Evolutionary conservation across 148 eudicot species (phyloP).

Genomic region (Heliosperma pusillum): DNA sequence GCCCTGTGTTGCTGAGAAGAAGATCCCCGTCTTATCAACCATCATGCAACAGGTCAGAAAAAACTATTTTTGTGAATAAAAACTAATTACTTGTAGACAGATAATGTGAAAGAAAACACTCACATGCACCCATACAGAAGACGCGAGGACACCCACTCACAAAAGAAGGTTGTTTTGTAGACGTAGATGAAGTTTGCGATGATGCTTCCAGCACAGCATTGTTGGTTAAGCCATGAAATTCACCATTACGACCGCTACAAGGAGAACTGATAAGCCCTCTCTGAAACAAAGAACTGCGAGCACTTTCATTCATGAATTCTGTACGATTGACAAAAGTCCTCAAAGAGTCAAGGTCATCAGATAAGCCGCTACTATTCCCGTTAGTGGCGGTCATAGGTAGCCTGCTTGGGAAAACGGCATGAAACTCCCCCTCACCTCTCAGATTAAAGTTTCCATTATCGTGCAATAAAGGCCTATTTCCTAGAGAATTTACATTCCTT

Average conservation of each 20-base stretch:
- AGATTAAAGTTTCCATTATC: slow-evolving; percentile 27
- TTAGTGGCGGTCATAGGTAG: slow-evolving; percentile 17
- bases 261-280: slow-evolving; percentile 9
- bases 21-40: slow-evolving; percentile 54
- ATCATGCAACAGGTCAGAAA: slow-evolving; percentile 23
- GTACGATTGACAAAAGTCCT: slow-evolving; percentile 25
- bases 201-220: slow-evolving; percentile 25
- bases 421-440: slow-evolving; percentile 22
- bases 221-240: slow-evolving; percentile 21
- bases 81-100: neutral
- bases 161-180: slow-evolving; percentile 21
- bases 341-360: slow-evolving; percentile 26
- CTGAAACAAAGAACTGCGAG: slow-evolving; percentile 21
- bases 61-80: slow-evolving; percentile 3
- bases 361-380: slow-evolving; percentile 22
- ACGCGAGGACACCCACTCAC: slow-evolving; percentile 51
- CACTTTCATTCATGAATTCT: slow-evolving; percentile 26
- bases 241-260: slow-evolving; percentile 25
- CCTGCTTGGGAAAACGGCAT: slow-evolving; percentile 28
- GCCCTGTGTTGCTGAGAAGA: slow-evolving; percentile 56
- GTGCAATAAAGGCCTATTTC: slow-evolving; percentile 27
- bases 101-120: slow-evolving; percentile 20
- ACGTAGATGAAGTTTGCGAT: slow-evolving; percentile 19
- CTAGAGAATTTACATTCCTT: slow-evolving; percentile 25
- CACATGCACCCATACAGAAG: slow-evolving; percentile 59